These are phyloP conservation scores for Ogataea chonburiensis DNA, from an alignment of 805 yeast species.

Conservation along the genomic window DNA sequence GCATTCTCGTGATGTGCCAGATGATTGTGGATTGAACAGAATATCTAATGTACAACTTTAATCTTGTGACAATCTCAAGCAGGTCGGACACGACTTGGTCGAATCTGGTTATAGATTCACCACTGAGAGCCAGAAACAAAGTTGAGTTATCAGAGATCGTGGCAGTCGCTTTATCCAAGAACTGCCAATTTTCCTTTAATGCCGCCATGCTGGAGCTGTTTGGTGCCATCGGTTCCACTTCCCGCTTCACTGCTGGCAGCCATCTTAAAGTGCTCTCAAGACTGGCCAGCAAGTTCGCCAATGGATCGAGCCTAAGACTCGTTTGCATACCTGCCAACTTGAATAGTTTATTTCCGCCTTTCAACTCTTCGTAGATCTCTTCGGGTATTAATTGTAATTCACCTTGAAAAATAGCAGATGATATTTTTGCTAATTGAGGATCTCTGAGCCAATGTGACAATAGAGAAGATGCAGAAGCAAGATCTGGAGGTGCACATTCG, in stretches of 20 bases:
- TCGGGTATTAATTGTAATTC: constrained; percentile 20
- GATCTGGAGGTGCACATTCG: constrained; percentile 23
- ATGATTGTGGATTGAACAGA: constrained; percentile 55
- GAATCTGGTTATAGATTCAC: constrained; percentile 35
- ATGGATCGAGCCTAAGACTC: constrained; percentile 45
- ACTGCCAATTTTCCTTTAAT: constrained; percentile 33
- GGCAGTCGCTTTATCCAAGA: constrained; percentile 17
- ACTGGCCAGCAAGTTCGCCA: constrained; percentile 53
- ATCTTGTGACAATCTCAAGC: constrained; percentile 36
- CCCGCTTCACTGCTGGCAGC: constrained; percentile 55
- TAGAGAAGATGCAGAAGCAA: constrained; percentile 12
- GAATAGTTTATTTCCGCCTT: constrained; percentile 25
- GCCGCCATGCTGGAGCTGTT: constrained; percentile 20
- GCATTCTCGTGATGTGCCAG: constrained; percentile 50
- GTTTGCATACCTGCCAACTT: constrained; percentile 43
- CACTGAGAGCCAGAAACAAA: constrained; percentile 28
- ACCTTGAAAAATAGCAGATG: constrained; percentile 32
- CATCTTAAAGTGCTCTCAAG: constrained; percentile 57
- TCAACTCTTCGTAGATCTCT: constrained; percentile 32
- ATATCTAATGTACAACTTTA: constrained; percentile 51
- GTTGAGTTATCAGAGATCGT: constrained; percentile 2
- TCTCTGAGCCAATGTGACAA: constrained; percentile 38
- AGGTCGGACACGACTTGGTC: constrained; percentile 37
- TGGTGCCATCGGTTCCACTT: constrained; percentile 19
- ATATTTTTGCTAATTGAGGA: constrained; percentile 30